Base-by-base conservation (phyloP, 208 protist species). In the Leptomonas seymouri region DNA sequence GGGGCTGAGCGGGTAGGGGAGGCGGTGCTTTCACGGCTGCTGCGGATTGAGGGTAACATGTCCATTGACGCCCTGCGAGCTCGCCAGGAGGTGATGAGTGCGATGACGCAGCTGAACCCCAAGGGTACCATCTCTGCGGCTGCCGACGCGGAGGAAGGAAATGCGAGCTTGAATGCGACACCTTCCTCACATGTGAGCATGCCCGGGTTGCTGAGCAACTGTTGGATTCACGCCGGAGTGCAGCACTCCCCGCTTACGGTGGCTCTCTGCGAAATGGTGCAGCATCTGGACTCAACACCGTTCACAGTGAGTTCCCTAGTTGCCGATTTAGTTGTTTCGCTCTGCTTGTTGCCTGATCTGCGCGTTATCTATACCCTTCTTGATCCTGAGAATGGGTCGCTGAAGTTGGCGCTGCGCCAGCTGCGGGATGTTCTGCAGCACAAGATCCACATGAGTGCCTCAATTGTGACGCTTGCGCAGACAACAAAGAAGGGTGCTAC, bases 361-460 rank as follows among this genome's bases (percentile, higher is more conserved):
- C 85, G 86, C n/a, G 84, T 89, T 0, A 23, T 91, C 8, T 90
- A 86, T 78, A 91, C 89, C 18, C 69, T 94, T 18, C 59, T 94
- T 46, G 84, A 91, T 53, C 71, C 82, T 30, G 51, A 74, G 51
- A 54, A 67, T 27, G 89, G 89, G 2, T 76, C 76, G 39, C 73
- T 94, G 34, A 63, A 78, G 31, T 59, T 68, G 28, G 60, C 83
- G 12, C 67, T 93, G 36, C 49, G 73, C 14, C 69, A 72, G 41
- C 41, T 90, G 55, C 81, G 75, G 21, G 69, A 66, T 20, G 25
- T 76, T 11, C 44, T 76, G 36, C 54, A 44, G 42, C 49, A 53
- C 39, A 66, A 61, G 56, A 41, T 76, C 15, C 20, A 71, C 39
- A 34, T 28, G 15, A 76, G 60, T 23, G 84, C 81, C 11, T 50